Base-by-base conservation (phyloP, 2,329 filamentous ascomycete species). In the Shiraia bambusicola region DNA sequence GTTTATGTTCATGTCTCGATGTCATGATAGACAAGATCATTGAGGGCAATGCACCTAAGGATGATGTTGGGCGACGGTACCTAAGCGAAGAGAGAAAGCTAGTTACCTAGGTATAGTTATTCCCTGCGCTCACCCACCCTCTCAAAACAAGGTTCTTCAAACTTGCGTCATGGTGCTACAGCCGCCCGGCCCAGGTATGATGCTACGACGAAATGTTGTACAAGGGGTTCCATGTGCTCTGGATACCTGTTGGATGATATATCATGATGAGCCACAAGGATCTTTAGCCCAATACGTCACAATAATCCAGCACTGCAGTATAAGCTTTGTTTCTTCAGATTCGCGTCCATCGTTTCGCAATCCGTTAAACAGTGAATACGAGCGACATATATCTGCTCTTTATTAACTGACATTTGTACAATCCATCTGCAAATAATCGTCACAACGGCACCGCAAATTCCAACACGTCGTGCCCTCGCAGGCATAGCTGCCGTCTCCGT, bases 391-490 rank as follows among this genome's bases (percentile, higher is more conserved):
- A 19, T 33, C 30, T 15, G 33, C 31, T 12, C 15, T 22, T 28
- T 32, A 27, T 22, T 19, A 42, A 30, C 27, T 33, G 27, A 17
- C 35, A 46, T 39, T 32, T 31, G 43, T 40, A 16, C 45, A 19
- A 29, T 29, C 24, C 35, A 26, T 25, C 37, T 38, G 44, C 29
- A 19, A 17, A 32, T 32, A 31, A 28, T 24, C 8, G 24, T 50
- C 52, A 66, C 56, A 31, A 63, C 61, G 59, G 59, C 62, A 52
- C 52, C 61, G 26, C 52, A 57, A 57, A 40, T 50, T 46, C 50
- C 61, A 9, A 50, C 60, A 32, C 61, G 63, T 36, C 64, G 63
- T 39, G 64, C 64, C 34, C 59, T 65, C 46, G 62, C 64, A n/a
- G 61, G 59, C 32, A 54, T 67, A 41, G 63, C 65, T 36, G 50